A percentile compares a stretch with the other conserved stretches of the same genome.
Evolutionary conservation across 768 basidiomycete species (phyloP).

Genomic region (Tricholoma sp.): DNA sequence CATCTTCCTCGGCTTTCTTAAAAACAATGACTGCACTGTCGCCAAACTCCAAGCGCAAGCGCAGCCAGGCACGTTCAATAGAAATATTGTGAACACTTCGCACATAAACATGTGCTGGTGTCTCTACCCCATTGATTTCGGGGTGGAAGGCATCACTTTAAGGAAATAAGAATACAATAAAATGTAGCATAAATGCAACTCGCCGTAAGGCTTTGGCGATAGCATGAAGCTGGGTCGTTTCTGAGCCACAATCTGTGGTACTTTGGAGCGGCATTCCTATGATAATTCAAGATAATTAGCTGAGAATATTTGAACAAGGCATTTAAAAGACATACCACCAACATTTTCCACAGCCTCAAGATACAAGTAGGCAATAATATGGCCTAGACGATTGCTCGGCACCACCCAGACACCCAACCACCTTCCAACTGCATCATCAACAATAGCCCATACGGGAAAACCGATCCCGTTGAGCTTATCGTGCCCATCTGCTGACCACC

Average conservation of each 20-base stretch:
- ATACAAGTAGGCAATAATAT: conserved; percentile 17
- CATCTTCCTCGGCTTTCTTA: conserved; percentile 15
- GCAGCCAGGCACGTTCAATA: conserved; percentile 31
- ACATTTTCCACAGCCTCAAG: conserved; percentile 23
- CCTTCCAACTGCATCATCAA: conserved; percentile 2
- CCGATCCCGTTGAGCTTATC: conserved; percentile 36
- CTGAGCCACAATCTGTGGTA: conserved; percentile 31
- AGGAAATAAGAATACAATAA: not conserved
- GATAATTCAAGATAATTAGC: not conserved
- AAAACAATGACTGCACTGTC: conserved; percentile 23
- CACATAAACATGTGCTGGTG: conserved; percentile 28
- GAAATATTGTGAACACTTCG: conserved; percentile 29
- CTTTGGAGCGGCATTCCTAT: conserved; percentile 30
- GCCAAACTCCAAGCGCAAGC: conserved; percentile 25
- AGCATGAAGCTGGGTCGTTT: conserved; percentile 29
- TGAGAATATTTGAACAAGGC: not conserved
- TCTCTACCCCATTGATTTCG: conserved; percentile 14
- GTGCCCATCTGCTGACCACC: conserved; percentile 19
- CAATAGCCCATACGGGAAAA: conserved; percentile 28
- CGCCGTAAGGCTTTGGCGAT: conserved; percentile 26
- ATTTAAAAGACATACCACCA: conserved; percentile 19
- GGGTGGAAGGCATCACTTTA: conserved; percentile 23
- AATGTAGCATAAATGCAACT: not conserved
- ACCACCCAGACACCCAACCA: conserved; percentile 10
- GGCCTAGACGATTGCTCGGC: conserved; percentile 4